Evolutionary conservation across 2,329 filamentous ascomycete species (phyloP), one percentile per base, ranked within the genome.

Genomic region (Knoxdaviesia proteae): DNA sequence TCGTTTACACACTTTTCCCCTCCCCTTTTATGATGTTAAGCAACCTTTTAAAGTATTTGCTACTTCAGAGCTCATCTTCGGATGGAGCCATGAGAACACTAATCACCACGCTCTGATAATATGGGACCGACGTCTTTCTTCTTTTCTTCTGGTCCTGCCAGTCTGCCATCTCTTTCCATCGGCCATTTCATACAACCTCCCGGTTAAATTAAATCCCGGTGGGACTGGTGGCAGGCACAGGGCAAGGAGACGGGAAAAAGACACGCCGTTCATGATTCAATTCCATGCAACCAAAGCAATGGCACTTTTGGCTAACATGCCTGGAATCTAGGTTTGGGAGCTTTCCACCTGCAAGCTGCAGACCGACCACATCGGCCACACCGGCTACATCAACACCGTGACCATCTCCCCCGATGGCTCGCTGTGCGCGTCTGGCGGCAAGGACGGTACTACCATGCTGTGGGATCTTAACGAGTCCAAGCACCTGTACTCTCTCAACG

Each of bases 391-490:
- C 77, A 98, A 98, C 82, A 94, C 90, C 62, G 90, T 98, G 67
- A 98, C 90, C 69, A 96, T 98, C 78, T 96, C 90, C 56, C 90
- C 90, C 60, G 90, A 96, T 66, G 90, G 90, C 60, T 96, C 90
- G 48, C 87, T 98, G 60, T 96, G 90, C 74, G 90, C 90, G 51
- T 96, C 90, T 53, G 90, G 90, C 67, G 90, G 90, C 64, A 96
- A 98, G 80, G 90, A 98, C 69, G 90, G 90, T 66, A 96, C 88
- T 65, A 96, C 90, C 65, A 98, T 96, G 90, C 84, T 98, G 58
- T 98, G 90, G 90, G 90, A 96, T 66, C 79, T 98, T 58, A 98
- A 98, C 78, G 90, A 98, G 82, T 94, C 87, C 65, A 98, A 98
- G 84, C 90, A 98, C 77, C 82, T 98, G 60, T 98, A 98, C 83